Evolutionary conservation across 169 alveolate species (phyloP), one percentile per base, ranked within the genome.

Genomic region (Cryptosporidium bovis): DNA sequence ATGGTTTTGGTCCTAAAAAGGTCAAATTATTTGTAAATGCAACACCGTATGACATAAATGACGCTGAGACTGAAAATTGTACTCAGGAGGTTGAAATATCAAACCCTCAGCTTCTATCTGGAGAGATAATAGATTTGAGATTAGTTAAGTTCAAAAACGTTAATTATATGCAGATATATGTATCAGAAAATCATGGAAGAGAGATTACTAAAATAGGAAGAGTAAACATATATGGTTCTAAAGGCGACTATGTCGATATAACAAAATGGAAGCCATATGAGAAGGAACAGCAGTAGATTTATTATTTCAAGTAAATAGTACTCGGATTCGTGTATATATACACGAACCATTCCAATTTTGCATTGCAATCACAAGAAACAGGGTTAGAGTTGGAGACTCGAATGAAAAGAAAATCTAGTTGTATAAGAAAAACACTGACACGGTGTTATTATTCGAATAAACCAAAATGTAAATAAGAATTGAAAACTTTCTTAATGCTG

Each of bases 1-100:
- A 71, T 18, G 69, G 84, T 51, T 71, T 53, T 34, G 84, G 84
- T 27, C 84, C 84, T 15, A 71, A 53, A 53, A 50, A 24, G 53
- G 66, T 71, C n/a, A 71, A 71, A 24, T 48, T 71, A n/a, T 71
- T 55, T 18, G 84, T 33, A 10, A 50, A 71, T 16, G n/a, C 67
- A 13, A 13, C 55, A 8, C 40, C 84, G 20, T 55, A 71, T 31
- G 40, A 20, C 15, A 53, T 71, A 1, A 40, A 53, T 7, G 84
- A 71, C 56, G 84, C 84, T 8, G 84, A 71, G 31, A 33, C 24
- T 16, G 84, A 71, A 34, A 40, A 16, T 20, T 20, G 60, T 8
- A 55, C 84, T 13, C 68, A 71, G 18, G 84, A 71, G 27, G 13
- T 71, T 31, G 56, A 71, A 55, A n/a, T 71, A 0, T 55, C 84